Evolutionary conservation across 768 basidiomycete species (phyloP).

Genomic region (Mrakia frigida): DNA sequence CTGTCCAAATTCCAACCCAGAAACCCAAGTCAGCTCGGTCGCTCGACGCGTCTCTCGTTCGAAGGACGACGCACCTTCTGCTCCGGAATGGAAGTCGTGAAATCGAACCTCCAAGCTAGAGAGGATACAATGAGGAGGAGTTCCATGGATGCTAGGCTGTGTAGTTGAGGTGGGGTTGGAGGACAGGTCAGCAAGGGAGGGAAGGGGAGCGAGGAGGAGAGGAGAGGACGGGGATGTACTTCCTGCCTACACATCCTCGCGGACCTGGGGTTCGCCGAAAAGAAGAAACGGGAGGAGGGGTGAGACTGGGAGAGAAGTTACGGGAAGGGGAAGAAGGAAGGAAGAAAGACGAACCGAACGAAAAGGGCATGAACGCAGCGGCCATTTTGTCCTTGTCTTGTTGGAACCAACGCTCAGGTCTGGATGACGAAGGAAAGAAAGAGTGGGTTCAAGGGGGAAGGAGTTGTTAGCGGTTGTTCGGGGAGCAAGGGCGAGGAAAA

Average conservation of each 20-base stretch:
- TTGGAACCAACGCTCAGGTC: slow-evolving; percentile 50
- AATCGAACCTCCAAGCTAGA: slow-evolving; percentile 31
- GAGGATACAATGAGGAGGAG: slow-evolving; percentile 34
- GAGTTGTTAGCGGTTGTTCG: no score
- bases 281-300: not conserved
- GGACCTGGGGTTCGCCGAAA: slow-evolving; percentile 70
- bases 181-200: not conserved
- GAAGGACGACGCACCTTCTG: slow-evolving; percentile 21
- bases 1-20: no score
- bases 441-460: no score
- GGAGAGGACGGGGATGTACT: slow-evolving; percentile 14
- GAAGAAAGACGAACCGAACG: not conserved
- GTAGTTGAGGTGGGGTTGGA: not conserved
- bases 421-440: not conserved
- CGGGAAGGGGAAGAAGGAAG: no score
- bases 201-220: not conserved
- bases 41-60: not conserved
- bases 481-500: not conserved
- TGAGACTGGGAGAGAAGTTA: not conserved
- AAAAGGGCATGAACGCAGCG: slow-evolving; percentile 75
- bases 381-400: slow-evolving; percentile 57
- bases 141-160: slow-evolving; percentile 35
- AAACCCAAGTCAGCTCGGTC: no score
- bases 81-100: slow-evolving; percentile 17
- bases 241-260: slow-evolving; percentile 37